These are phyloP conservation scores for Trametes hirsuta DNA, from an alignment of 1,284 basidiomycete genomes.

Conservation along the genomic window DNA sequence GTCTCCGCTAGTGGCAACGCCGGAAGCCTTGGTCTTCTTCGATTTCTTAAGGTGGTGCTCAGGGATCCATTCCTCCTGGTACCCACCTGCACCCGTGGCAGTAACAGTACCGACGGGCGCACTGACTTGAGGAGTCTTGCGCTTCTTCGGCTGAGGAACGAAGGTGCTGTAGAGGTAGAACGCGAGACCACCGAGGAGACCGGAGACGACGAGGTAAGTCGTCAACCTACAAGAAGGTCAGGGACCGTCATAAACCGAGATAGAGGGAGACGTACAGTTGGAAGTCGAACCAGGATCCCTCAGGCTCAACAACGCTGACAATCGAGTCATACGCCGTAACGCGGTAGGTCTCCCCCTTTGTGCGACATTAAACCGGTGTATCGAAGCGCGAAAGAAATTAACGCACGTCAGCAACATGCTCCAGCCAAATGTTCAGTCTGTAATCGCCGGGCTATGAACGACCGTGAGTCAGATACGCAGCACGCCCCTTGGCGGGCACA, in stretches of 20 bases:
- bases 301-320: conserved; percentile 83
- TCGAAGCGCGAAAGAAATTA: conserved; percentile 2
- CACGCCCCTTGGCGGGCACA: neutral
- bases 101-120: conserved; percentile 63
- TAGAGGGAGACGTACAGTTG: conserved; percentile 62
- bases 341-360: conserved; percentile 58
- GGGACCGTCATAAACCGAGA: neutral
- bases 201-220: conserved; percentile 76
- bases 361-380: neutral
- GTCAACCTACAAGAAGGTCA: conserved; percentile 53
- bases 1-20: conserved; percentile 61
- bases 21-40: conserved; percentile 54
- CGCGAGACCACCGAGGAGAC: conserved; percentile 62
- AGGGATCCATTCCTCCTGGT: conserved; percentile 93
- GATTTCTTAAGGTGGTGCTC: conserved; percentile 80
- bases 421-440: conserved; percentile 79
- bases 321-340: conserved; percentile 80
- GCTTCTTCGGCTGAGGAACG: conserved; percentile 62
- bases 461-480: neutral
- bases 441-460: conserved; percentile 70
- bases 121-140: conserved; percentile 45
- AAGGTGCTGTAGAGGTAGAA: conserved; percentile 75
- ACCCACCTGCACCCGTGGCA: conserved; percentile 73
- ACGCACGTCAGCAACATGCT: conserved; percentile 68
- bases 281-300: conserved; percentile 78